phyloP scores from a whole-genome alignment of 352 stramenopile species.

The Albugo candida region DNA sequence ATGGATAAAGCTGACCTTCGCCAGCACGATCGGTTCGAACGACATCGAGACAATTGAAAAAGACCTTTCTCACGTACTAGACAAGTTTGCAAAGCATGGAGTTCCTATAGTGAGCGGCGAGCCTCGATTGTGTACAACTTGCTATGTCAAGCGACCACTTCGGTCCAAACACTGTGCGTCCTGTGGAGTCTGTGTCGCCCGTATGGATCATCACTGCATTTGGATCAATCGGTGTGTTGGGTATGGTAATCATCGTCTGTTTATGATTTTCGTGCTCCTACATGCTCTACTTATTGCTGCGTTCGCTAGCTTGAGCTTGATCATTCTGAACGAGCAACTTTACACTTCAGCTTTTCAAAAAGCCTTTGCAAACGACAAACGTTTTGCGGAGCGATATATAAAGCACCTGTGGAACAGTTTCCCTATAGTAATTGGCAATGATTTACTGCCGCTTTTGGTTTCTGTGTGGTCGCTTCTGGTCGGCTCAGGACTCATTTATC shows the following conservation, averaged over 20 bases:
- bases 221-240: conserved; percentile 78
- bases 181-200: conserved; percentile 60
- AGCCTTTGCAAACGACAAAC: background rate
- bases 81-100: too few species aligned
- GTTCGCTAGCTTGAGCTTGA: conserved; percentile 20
- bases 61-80: conserved; percentile 8
- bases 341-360: too few species aligned
- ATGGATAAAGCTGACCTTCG: conserved; percentile 29
- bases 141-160: conserved; percentile 42
- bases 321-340: background rate
- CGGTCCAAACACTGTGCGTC: conserved; percentile 66
- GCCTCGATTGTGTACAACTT: conserved; percentile 24
- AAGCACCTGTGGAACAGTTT: conserved; percentile 36
- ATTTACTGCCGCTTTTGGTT: conserved; percentile 43
- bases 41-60: conserved; percentile 25
- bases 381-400: background rate
- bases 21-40: conserved; percentile 36
- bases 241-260: conserved; percentile 55
- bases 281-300: conserved; percentile 27
- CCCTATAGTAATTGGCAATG: conserved; percentile 21
- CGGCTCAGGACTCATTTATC: conserved; percentile 27
- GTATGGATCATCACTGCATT: conserved; percentile 72
- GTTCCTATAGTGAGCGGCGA: too few species aligned
- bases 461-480: conserved; percentile 27
- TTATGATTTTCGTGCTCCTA: conserved; percentile 57